Evolutionary conservation across 805 yeast species (phyloP).

Genomic region (Candida cerambycidarum): DNA sequence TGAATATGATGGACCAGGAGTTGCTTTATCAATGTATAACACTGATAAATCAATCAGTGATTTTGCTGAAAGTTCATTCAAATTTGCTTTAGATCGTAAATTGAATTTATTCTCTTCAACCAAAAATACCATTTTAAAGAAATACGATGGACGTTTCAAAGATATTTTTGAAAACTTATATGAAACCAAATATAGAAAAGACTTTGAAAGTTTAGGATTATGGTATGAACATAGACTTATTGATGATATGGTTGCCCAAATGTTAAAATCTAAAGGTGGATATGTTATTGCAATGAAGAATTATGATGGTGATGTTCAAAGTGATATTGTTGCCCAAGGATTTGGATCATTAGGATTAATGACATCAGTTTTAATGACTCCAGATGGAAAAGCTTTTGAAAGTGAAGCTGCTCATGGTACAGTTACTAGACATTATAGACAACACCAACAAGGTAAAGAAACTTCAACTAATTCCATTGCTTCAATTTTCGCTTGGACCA

Average conservation of each 20-base stretch:
- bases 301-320: conserved; percentile 97
- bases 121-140: conserved; percentile 91
- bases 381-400: conserved; percentile 95
- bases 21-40: conserved; percentile 92
- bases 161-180: conserved; percentile 85
- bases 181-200: conserved; percentile 61
- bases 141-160: conserved; percentile 93
- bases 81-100: conserved; percentile 75
- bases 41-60: conserved; percentile 88
- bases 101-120: conserved; percentile 85
- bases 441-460: conserved; percentile 94
- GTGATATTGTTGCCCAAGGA: conserved; percentile 97
- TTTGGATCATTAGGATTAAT: conserved; percentile 94
- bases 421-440: conserved; percentile 95
- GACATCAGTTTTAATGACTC: conserved; percentile 97
- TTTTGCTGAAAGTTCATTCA: conserved; percentile 91
- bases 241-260: conserved; percentile 99
- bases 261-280: conserved; percentile 95
- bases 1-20: conserved; percentile 71
- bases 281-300: conserved; percentile 94
- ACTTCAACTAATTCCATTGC: conserved; percentile 98
- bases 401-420: conserved; percentile 99
- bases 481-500: conserved; percentile 94
- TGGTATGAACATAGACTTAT: conserved; percentile 97
- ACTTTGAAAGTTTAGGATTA: conserved; percentile 78